Percentiles rank a stretch among this genome's conserved stretches.
Evolutionary conservation across 2,329 filamentous ascomycete species (phyloP).

Genomic region (Ceratocystis ficicola): DNA sequence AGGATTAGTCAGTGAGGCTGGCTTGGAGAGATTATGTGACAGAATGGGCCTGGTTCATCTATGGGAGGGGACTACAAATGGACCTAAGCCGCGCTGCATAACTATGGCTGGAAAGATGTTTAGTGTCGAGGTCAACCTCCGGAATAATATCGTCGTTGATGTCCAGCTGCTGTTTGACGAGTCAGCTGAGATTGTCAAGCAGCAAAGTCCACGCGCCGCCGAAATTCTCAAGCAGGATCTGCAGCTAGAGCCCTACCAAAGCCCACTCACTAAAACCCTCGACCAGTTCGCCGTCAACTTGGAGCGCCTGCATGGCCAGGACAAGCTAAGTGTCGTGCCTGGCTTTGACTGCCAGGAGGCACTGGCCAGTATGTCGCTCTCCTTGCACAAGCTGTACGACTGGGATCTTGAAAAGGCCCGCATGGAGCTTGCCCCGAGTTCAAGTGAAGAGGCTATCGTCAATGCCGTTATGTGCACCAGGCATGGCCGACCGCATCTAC

Average conservation of each 20-base stretch:
- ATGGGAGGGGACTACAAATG: slow-evolving; percentile 44
- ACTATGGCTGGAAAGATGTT: slow-evolving; percentile 52
- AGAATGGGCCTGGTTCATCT: slow-evolving; percentile 53
- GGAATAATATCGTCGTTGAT: slow-evolving; percentile 48
- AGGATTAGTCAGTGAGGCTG: slow-evolving; percentile 60
- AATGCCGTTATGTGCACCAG: slow-evolving; percentile 54
- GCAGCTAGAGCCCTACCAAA: slow-evolving; percentile 45
- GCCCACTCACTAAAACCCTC: slow-evolving; percentile 56
- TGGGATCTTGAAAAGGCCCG: slow-evolving; percentile 54
- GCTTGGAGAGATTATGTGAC: slow-evolving; percentile 58
- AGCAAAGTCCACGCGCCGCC: slow-evolving; percentile 49
- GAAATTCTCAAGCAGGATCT: slow-evolving; percentile 56
- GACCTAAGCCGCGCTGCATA: slow-evolving; percentile 37
- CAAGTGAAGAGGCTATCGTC: slow-evolving; percentile 37
- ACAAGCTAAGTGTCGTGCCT: slow-evolving; percentile 57
- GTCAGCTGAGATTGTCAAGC: slow-evolving; percentile 45
- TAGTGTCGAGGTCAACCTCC: slow-evolving; percentile 48
- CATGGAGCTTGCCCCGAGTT: not conserved
- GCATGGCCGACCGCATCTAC: slow-evolving; percentile 60
- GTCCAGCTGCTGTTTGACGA: slow-evolving; percentile 53
- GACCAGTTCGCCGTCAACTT: slow-evolving; percentile 61
- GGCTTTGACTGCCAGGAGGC: slow-evolving; percentile 67
- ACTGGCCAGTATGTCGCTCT: slow-evolving; percentile 58
- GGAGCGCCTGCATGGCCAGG: slow-evolving; percentile 54
- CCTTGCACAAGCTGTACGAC: slow-evolving; percentile 54